Percentiles rank a stretch among this genome's conserved stretches.
Evolutionary conservation across 768 basidiomycete genomes (phyloP).

Genomic region (Mrakia blollopis): DNA sequence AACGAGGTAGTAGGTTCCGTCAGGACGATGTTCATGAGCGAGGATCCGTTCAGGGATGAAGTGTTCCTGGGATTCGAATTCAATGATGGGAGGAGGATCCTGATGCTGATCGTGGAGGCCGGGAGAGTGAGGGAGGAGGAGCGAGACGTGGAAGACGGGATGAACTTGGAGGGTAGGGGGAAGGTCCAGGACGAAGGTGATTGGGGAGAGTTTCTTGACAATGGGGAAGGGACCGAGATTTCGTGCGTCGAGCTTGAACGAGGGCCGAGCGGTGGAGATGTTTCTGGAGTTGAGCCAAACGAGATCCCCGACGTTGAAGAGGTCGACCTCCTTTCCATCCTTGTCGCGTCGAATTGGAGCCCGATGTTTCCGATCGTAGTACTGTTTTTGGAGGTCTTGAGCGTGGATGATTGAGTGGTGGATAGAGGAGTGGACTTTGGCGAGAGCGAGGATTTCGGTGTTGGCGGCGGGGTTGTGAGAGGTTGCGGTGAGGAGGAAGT

Average conservation of each 20-base stretch:
- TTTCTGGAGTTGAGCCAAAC: constrained; percentile 34
- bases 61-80: neutral
- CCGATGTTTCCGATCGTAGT: too few relatives aligned
- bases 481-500: neutral
- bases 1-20: constrained; percentile 10
- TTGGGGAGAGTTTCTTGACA: too few relatives aligned
- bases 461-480: neutral
- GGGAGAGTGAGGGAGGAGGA: neutral
- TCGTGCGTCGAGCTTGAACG: neutral
- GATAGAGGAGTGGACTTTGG: neutral
- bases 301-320: constrained; percentile 33
- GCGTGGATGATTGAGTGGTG: too few relatives aligned
- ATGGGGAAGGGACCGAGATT: neutral
- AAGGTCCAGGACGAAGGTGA: too few relatives aligned
- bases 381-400: too few relatives aligned
- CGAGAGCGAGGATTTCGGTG: constrained; percentile 25
- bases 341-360: constrained; percentile 34
- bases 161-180: constrained; percentile 1
- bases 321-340: constrained; percentile 28
- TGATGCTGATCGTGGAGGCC: neutral
- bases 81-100: neutral
- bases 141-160: constrained; percentile 17
- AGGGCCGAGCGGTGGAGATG: neutral
- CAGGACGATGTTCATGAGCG: neutral
- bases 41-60: constrained; percentile 3